phyloP scores from a whole-genome alignment of 371 early-diverging fungal genomes.

The Lichtheimia ornata region DNA sequence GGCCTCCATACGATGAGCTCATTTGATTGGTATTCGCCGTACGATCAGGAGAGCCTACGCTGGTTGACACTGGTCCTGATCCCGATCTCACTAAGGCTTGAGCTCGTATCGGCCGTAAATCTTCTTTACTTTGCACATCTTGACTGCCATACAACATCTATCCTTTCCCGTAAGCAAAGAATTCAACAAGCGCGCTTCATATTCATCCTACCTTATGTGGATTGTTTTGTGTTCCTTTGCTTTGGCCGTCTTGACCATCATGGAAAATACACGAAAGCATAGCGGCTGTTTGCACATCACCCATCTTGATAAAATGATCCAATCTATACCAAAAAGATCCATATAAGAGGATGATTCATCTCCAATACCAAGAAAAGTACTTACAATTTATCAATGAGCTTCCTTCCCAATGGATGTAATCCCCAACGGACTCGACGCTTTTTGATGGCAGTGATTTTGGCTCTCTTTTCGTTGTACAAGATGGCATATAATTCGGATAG shows the following conservation, averaged over 20 bases:
- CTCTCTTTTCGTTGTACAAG: slow-evolving; percentile 11
- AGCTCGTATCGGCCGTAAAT: not conserved
- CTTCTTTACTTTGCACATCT: not conserved
- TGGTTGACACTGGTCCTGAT: slow-evolving; percentile 13
- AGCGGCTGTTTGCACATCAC: slow-evolving; percentile 86
- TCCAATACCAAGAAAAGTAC: slow-evolving; percentile 22
- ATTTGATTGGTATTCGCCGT: slow-evolving; percentile 18
- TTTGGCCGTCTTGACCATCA: not conserved
- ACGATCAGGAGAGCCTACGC: slow-evolving; percentile 17
- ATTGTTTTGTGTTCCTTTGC: not conserved
- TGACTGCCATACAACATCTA: not conserved
- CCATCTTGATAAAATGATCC: slow-evolving; percentile 61
- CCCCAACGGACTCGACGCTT: slow-evolving; percentile 65
- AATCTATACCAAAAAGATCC: slow-evolving; percentile 46
- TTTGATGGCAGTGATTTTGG: slow-evolving; percentile 1
- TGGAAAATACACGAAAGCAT: slow-evolving; percentile 78
- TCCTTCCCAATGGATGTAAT: slow-evolving; percentile 71
- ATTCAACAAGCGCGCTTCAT: not conserved
- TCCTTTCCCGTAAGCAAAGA: not conserved
- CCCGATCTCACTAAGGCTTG: slow-evolving; percentile 14
- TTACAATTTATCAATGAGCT: slow-evolving; percentile 62
- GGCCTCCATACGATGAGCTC: slow-evolving; percentile 39
- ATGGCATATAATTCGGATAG: slow-evolving; percentile 17
- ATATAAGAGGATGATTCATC: not conserved
- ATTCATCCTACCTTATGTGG: not conserved